Evolutionary conservation across 768 basidiomycete genomes (phyloP), one percentile per base, ranked within the genome.

Genomic region (Agaricus subrufescens): DNA sequence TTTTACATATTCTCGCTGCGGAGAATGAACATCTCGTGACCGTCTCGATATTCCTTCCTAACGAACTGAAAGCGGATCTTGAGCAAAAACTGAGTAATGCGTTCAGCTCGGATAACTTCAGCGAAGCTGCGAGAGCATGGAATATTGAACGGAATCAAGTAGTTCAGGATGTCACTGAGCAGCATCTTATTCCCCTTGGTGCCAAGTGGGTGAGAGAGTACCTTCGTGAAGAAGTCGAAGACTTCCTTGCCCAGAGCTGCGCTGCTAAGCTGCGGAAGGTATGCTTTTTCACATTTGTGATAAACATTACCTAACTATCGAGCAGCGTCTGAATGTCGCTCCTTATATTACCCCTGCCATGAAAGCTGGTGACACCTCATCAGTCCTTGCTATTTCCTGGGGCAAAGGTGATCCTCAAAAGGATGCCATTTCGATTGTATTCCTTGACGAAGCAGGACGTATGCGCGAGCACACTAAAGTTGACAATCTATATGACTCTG

Each of bases 331-430:
- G 62, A 87, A 95, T 65, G 84, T 89, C 8, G 88, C 87, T 5
- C 91, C 95, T 1, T 94, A 82, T 63, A 66, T 71, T 26, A 81
- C 81, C 4, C 70, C 75, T 0, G 79, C 80, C 6, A 83, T 89
- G 73, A 84, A 82, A 54, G 72, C 77, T 51, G 94, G 91, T 11
- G 83, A 91, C 65, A 71, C 94, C 47, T 78, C 86, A 46, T 79
- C 87, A 23, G 93, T 98, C 23, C 79, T 99, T 42, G 91, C 95
- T 3, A 70, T 96, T 55, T 96, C 95, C 6, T 94, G 93, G 86
- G 97, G 97, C 38, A 88, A 91, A 71, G 97, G 97, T 38, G 94
- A 97, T 63, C 91, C 93, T 39, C 85, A 88, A 63, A 90, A 89
- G 64, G 96, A 99, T 69, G 86, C 87, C 6, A 89, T 98, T 53